A percentile compares a stretch with the other conserved stretches of the same genome.
Conservation (phyloP, 306 rosid species). For the Prunus padus region DNA sequence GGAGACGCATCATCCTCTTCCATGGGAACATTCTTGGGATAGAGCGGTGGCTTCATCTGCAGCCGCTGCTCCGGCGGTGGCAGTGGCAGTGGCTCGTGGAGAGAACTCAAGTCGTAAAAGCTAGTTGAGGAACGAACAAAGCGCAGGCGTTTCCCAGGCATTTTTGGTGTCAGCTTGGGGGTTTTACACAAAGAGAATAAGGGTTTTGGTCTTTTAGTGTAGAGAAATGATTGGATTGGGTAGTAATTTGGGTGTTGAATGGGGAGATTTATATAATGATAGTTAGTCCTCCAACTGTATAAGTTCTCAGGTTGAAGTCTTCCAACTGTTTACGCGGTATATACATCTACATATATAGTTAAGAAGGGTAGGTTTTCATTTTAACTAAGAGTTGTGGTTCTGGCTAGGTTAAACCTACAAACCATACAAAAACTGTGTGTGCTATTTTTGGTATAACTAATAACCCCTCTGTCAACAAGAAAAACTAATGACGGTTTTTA, state of each 20-base stretch:
- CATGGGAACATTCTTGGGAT: background rate
- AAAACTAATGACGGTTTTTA: background rate
- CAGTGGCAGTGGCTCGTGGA: background rate
- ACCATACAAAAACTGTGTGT: background rate
- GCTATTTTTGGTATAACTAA: background rate
- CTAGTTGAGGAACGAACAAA: conserved; percentile 10
- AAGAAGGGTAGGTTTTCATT: background rate
- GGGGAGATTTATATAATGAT: background rate
- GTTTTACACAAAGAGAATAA: background rate
- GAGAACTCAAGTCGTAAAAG: background rate
- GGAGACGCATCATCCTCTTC: background rate
- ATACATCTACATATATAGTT: background rate
- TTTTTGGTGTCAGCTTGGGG: background rate
- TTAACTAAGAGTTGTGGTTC: background rate
- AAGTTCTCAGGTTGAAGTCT: background rate
- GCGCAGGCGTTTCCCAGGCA: conserved; percentile 21
- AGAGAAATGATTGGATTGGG: background rate
- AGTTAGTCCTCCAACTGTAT: background rate
- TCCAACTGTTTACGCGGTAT: background rate
- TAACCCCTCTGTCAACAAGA: background rate
- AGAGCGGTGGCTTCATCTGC: background rate
- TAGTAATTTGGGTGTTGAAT: background rate
- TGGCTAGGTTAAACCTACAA: background rate
- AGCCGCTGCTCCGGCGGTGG: background rate
- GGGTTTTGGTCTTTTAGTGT: background rate